Evolutionary conservation across 177 flowering plant species (phyloP), one percentile per base, ranked within the genome.

Genomic region (Vitis hybrid): DNA sequence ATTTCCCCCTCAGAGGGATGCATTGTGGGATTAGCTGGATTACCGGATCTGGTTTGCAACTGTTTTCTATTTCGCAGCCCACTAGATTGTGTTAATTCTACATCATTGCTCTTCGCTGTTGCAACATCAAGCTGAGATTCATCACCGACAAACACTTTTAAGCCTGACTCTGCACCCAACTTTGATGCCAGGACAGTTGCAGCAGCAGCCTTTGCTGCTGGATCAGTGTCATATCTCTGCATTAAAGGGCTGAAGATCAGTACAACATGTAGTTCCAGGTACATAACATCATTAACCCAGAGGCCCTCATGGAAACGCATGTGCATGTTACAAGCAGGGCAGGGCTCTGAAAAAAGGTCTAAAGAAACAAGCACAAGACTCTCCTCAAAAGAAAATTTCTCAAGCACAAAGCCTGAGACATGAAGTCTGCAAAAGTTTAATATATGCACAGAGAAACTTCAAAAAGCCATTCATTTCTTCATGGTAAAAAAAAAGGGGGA

Each of bases 171-270:
- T 57, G 90, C 88, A 67, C 98, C 97, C 69, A 93, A 78, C 75
- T 95, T 95, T 9, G 97, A 93, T 51, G 99, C 99, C 78, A 95
- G 78, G 48, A 93, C 85, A 73, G 88, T 74, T 20, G 99, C 98
- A 74, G 98, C 99, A 53, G 98, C 98, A 63, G 99, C 99, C 78
- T 91, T 95, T 57, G 98, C 98, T 54, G 96, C 97, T 56, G 99
- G 99, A 66, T 93, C 98, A 50, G 96, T 84, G 74, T 95, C 99
- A 75, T 93, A 95, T 75, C 87, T 86, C 99, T 95, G 88, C 78
- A 77, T 26, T 13, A 1, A 26, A 50, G 54, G 58, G 14, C 45
- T 39, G 45, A 48, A 2, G 14, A 48, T 53, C 45, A 39, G 45
- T 39, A 39, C 45, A 39, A 39, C 8, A 39, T 39, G 7, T 39